A percentile compares a stretch with the other conserved stretches of the same genome.
Evolutionary conservation across 768 basidiomycete genomes (phyloP).

Genomic region (Amanita subjunquillea): DNA sequence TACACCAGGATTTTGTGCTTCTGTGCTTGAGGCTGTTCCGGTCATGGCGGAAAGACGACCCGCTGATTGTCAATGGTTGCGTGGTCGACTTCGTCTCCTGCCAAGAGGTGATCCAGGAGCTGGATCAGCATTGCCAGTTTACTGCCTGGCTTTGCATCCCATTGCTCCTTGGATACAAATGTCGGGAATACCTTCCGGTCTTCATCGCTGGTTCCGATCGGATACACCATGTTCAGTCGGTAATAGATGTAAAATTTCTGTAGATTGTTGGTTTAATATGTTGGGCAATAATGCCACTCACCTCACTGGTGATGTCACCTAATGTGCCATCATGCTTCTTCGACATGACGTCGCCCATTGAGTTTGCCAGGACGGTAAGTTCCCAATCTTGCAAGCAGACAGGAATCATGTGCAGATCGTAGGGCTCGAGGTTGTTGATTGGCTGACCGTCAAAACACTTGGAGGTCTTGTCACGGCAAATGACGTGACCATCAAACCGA

Average conservation of each 20-base stretch:
- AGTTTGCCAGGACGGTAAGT: background rate
- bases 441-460: background rate
- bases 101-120: background rate
- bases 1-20: background rate
- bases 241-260: background rate
- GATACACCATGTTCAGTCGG: background rate
- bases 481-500: background rate
- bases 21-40: background rate
- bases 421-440: background rate
- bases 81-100: background rate
- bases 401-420: background rate
- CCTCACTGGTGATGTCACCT: background rate
- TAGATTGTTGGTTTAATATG: too few species aligned
- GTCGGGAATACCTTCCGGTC: background rate
- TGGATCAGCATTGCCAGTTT: background rate
- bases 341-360: background rate
- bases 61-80: background rate
- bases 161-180: background rate
- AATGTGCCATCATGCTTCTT: background rate
- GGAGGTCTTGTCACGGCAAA: background rate
- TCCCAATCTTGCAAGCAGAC: background rate
- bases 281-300: too few species aligned
- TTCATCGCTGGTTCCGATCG: background rate
- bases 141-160: background rate
- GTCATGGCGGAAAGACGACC: background rate